phyloP scores from a whole-genome alignment of 2,329 filamentous ascomycete species.

The Lasiodiplodia sp. region DNA sequence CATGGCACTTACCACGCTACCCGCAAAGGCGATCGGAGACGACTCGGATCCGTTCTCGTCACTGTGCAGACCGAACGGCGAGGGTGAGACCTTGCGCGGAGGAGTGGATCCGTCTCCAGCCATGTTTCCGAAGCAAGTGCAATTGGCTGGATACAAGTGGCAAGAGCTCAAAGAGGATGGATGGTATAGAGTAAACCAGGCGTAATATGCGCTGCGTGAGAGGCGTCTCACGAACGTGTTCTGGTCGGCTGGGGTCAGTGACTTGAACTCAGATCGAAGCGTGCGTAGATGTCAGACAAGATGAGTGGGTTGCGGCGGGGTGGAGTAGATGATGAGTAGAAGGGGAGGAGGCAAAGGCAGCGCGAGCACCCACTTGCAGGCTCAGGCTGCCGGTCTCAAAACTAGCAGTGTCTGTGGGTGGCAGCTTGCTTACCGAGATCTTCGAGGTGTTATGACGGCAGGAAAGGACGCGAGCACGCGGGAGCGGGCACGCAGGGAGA shows the following conservation, averaged over 20 bases:
- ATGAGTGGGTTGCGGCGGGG: constrained; percentile 11
- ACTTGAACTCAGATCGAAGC: constrained; percentile 20
- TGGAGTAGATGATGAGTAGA: constrained; percentile 28
- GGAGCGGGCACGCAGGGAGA: neutral
- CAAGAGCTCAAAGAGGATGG: constrained; percentile 36
- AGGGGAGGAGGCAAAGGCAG: constrained; percentile 25
- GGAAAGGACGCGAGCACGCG: neutral
- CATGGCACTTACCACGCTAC: constrained; percentile 41
- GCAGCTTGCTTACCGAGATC: neutral
- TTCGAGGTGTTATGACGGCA: neutral
- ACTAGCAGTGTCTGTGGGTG: neutral
- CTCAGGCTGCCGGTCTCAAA: neutral
- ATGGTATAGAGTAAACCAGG: constrained; percentile 36
- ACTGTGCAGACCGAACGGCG: constrained; percentile 39
- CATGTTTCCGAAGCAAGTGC: constrained; percentile 42
- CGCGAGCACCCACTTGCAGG: neutral
- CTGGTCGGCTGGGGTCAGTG: constrained; percentile 21
- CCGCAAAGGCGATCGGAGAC: constrained; percentile 43
- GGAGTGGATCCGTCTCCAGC: constrained; percentile 52
- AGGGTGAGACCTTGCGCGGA: constrained; percentile 44
- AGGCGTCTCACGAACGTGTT: constrained; percentile 11
- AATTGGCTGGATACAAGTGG: neutral
- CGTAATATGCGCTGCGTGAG: constrained; percentile 29
- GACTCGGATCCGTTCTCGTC: constrained; percentile 44
- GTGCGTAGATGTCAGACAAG: constrained; percentile 27